These are phyloP conservation scores for Theileria orientalis DNA, from an alignment of 169 alveolate species.

Conservation along the genomic window DNA sequence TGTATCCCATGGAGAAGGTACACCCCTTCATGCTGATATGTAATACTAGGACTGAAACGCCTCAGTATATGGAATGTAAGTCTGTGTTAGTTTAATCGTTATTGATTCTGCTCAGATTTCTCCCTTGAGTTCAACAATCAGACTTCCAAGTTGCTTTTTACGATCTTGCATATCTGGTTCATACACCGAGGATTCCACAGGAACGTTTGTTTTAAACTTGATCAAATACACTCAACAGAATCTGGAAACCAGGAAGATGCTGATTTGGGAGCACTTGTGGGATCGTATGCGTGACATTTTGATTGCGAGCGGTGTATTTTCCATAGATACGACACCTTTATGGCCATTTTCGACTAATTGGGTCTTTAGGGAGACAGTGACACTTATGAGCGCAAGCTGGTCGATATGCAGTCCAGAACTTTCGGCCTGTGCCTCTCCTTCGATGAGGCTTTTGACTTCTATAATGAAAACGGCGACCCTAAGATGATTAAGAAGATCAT, in stretches of 20 bases:
- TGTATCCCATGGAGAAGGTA: slow-evolving; percentile 47
- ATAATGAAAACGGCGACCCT: slow-evolving; percentile 21
- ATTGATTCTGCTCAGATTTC: slow-evolving; percentile 16
- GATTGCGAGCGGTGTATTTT: slow-evolving; percentile 32
- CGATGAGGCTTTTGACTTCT: slow-evolving; percentile 53
- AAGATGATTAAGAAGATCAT: slow-evolving; percentile 27
- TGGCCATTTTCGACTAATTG: too few relatives aligned
- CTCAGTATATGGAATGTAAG: slow-evolving; percentile 38
- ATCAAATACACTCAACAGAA: slow-evolving; percentile 12
- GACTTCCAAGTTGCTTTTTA: slow-evolving; percentile 36
- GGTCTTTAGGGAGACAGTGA: slow-evolving; percentile 33
- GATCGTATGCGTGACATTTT: slow-evolving; percentile 28
- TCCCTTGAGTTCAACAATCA: slow-evolving; percentile 30
- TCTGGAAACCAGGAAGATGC: slow-evolving; percentile 35
- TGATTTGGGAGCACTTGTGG: slow-evolving; percentile 63
- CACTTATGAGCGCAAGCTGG: slow-evolving; percentile 37
- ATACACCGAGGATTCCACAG: slow-evolving; percentile 54
- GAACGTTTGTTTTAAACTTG: slow-evolving; percentile 12
- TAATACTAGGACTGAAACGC: slow-evolving; percentile 42
- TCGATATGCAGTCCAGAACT: slow-evolving; percentile 62
- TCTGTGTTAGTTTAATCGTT: neutral
- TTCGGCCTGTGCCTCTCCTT: slow-evolving; percentile 59
- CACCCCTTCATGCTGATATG: slow-evolving; percentile 48
- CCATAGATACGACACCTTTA: too few relatives aligned
- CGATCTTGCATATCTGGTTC: slow-evolving; percentile 58